phyloP scores from a whole-genome alignment of 2,329 filamentous ascomycete species.

The Chrysoporthe deuterocubensis region DNA sequence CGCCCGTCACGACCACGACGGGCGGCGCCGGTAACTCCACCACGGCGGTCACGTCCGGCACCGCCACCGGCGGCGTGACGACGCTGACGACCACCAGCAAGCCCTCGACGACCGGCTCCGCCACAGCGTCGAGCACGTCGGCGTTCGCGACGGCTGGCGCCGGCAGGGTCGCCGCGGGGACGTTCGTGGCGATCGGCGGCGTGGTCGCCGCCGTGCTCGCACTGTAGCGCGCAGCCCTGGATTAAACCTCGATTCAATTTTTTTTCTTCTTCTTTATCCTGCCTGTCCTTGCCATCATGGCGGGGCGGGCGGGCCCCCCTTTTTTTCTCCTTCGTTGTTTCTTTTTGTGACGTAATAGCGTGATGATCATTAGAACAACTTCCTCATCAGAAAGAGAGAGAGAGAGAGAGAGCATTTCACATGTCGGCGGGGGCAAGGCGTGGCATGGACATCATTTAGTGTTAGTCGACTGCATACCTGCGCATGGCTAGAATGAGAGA shows the following conservation, averaged over 20 bases:
- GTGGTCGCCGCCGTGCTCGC: slow-evolving; percentile 47
- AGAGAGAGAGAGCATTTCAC: too few species aligned
- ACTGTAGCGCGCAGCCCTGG: slow-evolving; percentile 38
- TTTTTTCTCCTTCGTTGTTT: not conserved
- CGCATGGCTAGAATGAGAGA: too few species aligned
- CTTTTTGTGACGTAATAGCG: not conserved
- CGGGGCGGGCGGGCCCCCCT: not conserved
- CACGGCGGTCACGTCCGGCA: slow-evolving; percentile 31
- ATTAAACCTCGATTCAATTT: not conserved
- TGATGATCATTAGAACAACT: not conserved
- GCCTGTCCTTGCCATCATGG: not conserved
- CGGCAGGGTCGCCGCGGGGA: slow-evolving; percentile 40
- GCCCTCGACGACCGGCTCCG: slow-evolving; percentile 20
- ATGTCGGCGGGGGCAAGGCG: too few species aligned
- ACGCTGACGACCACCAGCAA: slow-evolving; percentile 27
- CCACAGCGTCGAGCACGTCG: slow-evolving; percentile 15
- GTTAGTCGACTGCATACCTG: too few species aligned
- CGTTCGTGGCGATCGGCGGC: slow-evolving; percentile 45
- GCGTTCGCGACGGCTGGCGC: slow-evolving; percentile 32
- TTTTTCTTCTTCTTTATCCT: slow-evolving; percentile 12
- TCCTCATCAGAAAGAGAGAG: not conserved
- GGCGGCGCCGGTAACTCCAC: slow-evolving; percentile 28
- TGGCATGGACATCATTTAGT: too few species aligned
- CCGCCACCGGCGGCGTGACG: slow-evolving; percentile 33
- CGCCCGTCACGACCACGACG: slow-evolving; percentile 29